Percentiles rank a stretch among this genome's conserved stretches.
Conservation (phyloP, 208 protist species). For the Porcisia hertigi region DNA sequence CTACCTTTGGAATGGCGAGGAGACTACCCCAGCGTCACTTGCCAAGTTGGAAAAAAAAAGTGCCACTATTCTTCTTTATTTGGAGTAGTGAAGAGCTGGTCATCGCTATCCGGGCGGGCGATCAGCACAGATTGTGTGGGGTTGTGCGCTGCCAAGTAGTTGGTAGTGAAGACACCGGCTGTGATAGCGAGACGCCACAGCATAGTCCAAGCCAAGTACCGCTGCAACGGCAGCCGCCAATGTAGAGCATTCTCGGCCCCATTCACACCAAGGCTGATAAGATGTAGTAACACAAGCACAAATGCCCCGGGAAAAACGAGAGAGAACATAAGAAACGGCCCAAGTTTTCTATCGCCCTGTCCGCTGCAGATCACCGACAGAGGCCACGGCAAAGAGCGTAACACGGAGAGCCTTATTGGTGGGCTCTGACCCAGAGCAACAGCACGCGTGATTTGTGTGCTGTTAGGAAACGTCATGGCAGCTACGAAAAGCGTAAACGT, state of each 20-base stretch:
- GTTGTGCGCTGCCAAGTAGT: conserved; percentile 46
- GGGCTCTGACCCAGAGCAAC: conserved; percentile 43
- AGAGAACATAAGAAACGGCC: conserved; percentile 40
- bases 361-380: conserved; percentile 36
- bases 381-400: conserved; percentile 39
- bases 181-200: conserved; percentile 39
- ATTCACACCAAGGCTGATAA: conserved; percentile 30
- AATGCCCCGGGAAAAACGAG: conserved; percentile 34
- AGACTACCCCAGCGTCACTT: neutral
- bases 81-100: neutral
- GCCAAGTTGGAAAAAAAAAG: neutral
- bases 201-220: conserved; percentile 39
- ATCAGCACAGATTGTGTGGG: conserved; percentile 43
- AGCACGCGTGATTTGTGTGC: conserved; percentile 37
- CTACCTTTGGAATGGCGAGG: neutral
- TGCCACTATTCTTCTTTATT: conserved; percentile 2
- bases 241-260: conserved; percentile 26
- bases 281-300: conserved; percentile 27
- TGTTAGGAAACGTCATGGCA: conserved; percentile 37
- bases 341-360: conserved; percentile 35
- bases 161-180: conserved; percentile 32
- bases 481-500: conserved; percentile 36
- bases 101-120: conserved; percentile 15
- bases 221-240: conserved; percentile 42
- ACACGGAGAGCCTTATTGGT: conserved; percentile 30